These are phyloP conservation scores for Penicillium steckii DNA, from an alignment of 495 filamentous ascomycete genomes.

Conservation along the genomic window DNA sequence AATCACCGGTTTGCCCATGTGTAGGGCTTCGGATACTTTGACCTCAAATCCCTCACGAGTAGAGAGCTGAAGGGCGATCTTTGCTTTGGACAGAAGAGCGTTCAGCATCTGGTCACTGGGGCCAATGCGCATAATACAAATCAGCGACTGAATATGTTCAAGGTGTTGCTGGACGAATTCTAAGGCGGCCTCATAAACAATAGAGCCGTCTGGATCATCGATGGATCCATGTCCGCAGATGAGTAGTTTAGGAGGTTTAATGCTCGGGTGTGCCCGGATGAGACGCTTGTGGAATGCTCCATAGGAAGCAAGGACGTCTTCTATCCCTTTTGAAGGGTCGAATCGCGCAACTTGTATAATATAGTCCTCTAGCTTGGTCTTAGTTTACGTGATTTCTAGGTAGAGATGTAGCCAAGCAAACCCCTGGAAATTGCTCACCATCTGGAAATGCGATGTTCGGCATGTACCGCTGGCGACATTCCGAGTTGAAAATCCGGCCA, in stretches of 20 bases:
- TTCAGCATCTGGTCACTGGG: slow-evolving; percentile 83
- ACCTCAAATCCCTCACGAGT: slow-evolving; percentile 87
- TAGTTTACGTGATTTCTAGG: background rate
- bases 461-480: slow-evolving; percentile 56
- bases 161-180: slow-evolving; percentile 59
- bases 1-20: slow-evolving; percentile 82
- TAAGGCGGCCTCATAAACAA: slow-evolving; percentile 72
- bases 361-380: slow-evolving; percentile 63
- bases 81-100: slow-evolving; percentile 68
- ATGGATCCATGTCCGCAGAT: slow-evolving; percentile 80
- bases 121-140: slow-evolving; percentile 74
- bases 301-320: slow-evolving; percentile 76
- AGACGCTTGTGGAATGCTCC: slow-evolving; percentile 67
- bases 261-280: slow-evolving; percentile 36
- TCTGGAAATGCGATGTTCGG: slow-evolving; percentile 65
- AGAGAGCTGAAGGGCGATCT: slow-evolving; percentile 77
- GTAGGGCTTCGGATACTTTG: slow-evolving; percentile 84
- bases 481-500: slow-evolving; percentile 67
- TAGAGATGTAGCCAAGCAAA: too few species aligned
- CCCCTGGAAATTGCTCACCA: too few species aligned
- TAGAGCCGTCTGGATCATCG: slow-evolving; percentile 77
- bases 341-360: slow-evolving; percentile 87
- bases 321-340: slow-evolving; percentile 84
- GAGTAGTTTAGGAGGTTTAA: slow-evolving; percentile 67
- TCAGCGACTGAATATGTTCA: slow-evolving; percentile 49